phyloP scores from a whole-genome alignment of 2,329 filamentous ascomycete genomes.

The Xylaria sp. region DNA sequence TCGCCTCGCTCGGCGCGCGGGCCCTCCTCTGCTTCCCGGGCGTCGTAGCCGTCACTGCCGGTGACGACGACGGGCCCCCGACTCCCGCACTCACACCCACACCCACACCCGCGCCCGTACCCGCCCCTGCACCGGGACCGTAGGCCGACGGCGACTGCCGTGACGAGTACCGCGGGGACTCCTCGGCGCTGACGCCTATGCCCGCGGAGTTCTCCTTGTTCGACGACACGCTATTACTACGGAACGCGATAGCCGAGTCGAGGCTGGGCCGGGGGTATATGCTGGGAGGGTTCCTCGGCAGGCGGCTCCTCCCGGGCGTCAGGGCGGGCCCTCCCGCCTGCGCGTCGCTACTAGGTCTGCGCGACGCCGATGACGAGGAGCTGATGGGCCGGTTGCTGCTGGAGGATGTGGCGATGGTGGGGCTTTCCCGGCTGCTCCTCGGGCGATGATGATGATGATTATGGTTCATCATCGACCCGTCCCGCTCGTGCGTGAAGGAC shows the following conservation, averaged over 20 bases:
- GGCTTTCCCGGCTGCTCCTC: conserved; percentile 31
- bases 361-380: conserved; percentile 32
- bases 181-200: conserved; percentile 13
- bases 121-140: conserved; percentile 2
- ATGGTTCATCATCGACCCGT: conserved; percentile 33
- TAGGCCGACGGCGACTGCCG: conserved; percentile 23
- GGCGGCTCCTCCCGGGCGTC: conserved; percentile 23
- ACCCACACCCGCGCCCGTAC: not conserved
- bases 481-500: conserved; percentile 45
- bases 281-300: conserved; percentile 28
- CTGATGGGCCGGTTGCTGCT: conserved; percentile 21
- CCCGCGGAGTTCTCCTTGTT: conserved; percentile 37
- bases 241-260: conserved; percentile 16
- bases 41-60: not conserved
- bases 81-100: not conserved
- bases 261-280: conserved; percentile 29
- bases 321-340: conserved; percentile 17
- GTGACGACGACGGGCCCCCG: not conserved
- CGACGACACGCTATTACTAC: conserved; percentile 31
- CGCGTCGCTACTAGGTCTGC: conserved; percentile 26
- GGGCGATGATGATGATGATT: conserved; percentile 30
- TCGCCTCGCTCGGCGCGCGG: conserved; percentile 32
- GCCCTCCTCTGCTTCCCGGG: conserved; percentile 28
- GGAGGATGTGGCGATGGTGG: not conserved
- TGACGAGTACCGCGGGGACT: conserved; percentile 20